Conservation (phyloP, 2,329 filamentous ascomycete genomes). For the Colletotrichum sp. region DNA sequence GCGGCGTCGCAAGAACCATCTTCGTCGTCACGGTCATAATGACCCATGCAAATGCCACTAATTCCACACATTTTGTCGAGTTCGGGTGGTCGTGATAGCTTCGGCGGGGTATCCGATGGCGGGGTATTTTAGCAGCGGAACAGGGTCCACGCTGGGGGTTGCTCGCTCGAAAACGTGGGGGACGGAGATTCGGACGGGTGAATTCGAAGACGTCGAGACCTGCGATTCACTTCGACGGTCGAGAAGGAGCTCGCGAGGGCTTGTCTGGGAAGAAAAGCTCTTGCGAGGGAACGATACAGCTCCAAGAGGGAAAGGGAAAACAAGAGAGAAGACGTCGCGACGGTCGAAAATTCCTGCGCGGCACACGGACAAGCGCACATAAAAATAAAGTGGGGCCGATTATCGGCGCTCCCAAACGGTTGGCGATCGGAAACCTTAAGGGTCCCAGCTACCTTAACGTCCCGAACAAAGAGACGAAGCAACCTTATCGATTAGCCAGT, state of each 20-base stretch:
- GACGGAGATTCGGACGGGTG: neutral
- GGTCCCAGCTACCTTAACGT: neutral
- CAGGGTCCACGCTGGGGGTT: conserved; percentile 8
- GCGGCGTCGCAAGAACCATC: conserved; percentile 45
- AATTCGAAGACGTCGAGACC: neutral
- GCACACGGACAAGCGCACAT: neutral
- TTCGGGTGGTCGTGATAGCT: neutral
- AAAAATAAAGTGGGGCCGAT: conserved; percentile 3
- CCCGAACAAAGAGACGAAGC: neutral
- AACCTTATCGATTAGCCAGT: neutral
- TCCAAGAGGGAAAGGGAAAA: neutral
- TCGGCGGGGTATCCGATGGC: conserved; percentile 12
- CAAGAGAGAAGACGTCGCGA: neutral
- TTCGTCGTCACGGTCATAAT: conserved; percentile 1
- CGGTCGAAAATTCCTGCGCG: conserved; percentile 1
- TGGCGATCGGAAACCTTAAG: neutral
- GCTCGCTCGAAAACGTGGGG: neutral
- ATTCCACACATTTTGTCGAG: conserved; percentile 14
- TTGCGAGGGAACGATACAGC: conserved; percentile 5
- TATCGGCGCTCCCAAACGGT: neutral
- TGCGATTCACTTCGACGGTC: neutral
- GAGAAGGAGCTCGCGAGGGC: neutral
- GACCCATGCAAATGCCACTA: conserved; percentile 6
- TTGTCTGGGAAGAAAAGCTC: neutral
- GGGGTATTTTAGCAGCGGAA: conserved; percentile 4